Conservation (phyloP, 441 rosid species). For the Populus hybrid region DNA sequence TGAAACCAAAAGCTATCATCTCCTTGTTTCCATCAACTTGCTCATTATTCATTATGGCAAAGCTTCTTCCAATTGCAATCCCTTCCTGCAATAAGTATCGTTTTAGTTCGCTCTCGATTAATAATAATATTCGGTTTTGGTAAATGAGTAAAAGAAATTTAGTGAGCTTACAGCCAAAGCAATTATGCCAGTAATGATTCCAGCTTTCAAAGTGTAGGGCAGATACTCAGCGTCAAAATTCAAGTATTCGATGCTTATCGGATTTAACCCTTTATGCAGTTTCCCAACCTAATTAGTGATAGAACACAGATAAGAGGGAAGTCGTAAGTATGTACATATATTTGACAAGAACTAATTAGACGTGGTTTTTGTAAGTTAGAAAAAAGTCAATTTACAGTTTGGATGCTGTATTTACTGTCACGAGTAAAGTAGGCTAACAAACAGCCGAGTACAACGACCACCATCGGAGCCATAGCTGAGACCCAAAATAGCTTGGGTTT, state of each 20-base stretch:
- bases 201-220: constrained; percentile 49
- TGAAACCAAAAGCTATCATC: constrained; percentile 83
- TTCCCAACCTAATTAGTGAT: constrained; percentile 58
- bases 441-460: constrained; percentile 65
- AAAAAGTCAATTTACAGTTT: constrained; percentile 38
- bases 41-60: constrained; percentile 66
- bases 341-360: too few relatives aligned
- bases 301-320: not conserved
- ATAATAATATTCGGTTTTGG: not conserved
- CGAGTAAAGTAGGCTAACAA: constrained; percentile 57
- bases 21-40: constrained; percentile 92
- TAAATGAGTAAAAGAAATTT: not conserved
- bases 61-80: constrained; percentile 84
- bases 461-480: constrained; percentile 84
- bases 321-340: too few relatives aligned
- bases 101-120: not conserved
- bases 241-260: constrained; percentile 51
- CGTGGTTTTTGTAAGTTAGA: not conserved
- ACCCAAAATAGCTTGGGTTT: constrained; percentile 87
- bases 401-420: constrained; percentile 58
- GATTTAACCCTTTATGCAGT: constrained; percentile 73
- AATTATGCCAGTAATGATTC: constrained; percentile 59
- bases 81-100: constrained; percentile 62
- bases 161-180: constrained; percentile 64
- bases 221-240: constrained; percentile 61